Conservation (phyloP, 1,139 yeast species). For the Pneumocystis sp. region DNA sequence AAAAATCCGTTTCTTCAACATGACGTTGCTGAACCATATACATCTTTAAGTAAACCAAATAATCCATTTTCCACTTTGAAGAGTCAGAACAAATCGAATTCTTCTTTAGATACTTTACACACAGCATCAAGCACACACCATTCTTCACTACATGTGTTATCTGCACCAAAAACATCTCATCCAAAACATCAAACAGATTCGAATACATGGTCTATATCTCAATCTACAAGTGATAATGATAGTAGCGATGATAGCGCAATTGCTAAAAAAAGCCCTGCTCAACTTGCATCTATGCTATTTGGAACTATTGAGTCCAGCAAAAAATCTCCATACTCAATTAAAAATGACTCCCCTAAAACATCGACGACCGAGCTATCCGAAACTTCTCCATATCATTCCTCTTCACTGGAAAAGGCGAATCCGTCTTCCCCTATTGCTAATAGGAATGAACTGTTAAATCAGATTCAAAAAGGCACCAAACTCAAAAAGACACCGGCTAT, state of each 20-base stretch:
- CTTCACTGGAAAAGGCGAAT: conserved; percentile 15
- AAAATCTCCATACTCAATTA: conserved; percentile 14
- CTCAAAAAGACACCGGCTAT: conserved; percentile 65
- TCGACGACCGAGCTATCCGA: conserved; percentile 5
- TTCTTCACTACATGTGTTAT: background rate
- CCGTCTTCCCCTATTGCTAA: conserved; percentile 15
- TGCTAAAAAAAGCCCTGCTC: conserved; percentile 13
- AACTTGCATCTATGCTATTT: conserved; percentile 46
- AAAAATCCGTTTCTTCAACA: conserved; percentile 3
- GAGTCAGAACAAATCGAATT: background rate
- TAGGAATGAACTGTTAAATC: conserved; percentile 70
- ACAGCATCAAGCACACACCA: background rate
- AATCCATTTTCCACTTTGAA: background rate
- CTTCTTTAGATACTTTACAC: background rate
- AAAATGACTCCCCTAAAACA: conserved; percentile 12
- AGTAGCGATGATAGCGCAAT: background rate
- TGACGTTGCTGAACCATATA: background rate
- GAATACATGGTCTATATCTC: background rate
- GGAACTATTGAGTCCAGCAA: conserved; percentile 38
- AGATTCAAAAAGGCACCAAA: conserved; percentile 63
- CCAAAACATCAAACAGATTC: background rate
- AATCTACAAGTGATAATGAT: conserved; percentile 8
- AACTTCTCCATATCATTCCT: conserved; percentile 10
- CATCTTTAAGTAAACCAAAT: background rate
- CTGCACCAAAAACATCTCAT: background rate